phyloP scores from a whole-genome alignment of 2,329 filamentous ascomycete genomes.

The Colletotrichum magnum region DNA sequence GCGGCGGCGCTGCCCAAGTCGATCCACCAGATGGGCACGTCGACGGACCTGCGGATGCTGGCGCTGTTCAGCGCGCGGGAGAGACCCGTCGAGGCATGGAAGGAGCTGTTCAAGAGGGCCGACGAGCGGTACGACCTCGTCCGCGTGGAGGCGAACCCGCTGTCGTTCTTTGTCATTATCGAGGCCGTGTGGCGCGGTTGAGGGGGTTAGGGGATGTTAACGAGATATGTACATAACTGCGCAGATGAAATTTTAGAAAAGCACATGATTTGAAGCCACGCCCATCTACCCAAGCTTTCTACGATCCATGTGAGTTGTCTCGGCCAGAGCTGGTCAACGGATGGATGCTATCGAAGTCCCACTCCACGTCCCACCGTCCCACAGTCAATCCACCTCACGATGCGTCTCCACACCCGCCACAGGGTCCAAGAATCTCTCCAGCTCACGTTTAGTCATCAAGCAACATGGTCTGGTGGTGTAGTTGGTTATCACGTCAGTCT shows the following conservation, averaged over 20 bases:
- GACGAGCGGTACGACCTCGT: slow-evolving; percentile 61
- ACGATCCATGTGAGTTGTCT: neutral
- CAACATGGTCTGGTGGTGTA: slow-evolving; percentile 46
- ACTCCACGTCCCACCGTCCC: neutral
- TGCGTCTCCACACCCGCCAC: slow-evolving; percentile 6
- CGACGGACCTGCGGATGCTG: slow-evolving; percentile 66
- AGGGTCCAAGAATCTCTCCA: neutral
- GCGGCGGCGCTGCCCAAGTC: slow-evolving; percentile 49
- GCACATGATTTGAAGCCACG: neutral
- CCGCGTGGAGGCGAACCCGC: slow-evolving; percentile 51
- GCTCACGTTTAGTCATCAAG: slow-evolving; percentile 3
- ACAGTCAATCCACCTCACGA: slow-evolving; percentile 10
- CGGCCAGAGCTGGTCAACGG: neutral
- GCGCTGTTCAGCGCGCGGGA: slow-evolving; percentile 64
- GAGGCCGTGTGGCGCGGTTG: slow-evolving; percentile 54
- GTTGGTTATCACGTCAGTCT: slow-evolving; percentile 66
- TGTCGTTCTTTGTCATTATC: slow-evolving; percentile 54
- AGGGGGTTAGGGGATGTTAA: neutral
- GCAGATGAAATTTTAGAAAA: slow-evolving; percentile 1
- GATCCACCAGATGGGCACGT: slow-evolving; percentile 55
- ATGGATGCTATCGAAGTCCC: neutral
- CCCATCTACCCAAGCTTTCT: too few species aligned
- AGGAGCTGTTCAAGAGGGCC: slow-evolving; percentile 58
- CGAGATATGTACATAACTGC: neutral
- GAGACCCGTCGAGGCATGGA: slow-evolving; percentile 61